phyloP scores from a whole-genome alignment of 352 stramenopile species.

The Pythium rishiriense region DNA sequence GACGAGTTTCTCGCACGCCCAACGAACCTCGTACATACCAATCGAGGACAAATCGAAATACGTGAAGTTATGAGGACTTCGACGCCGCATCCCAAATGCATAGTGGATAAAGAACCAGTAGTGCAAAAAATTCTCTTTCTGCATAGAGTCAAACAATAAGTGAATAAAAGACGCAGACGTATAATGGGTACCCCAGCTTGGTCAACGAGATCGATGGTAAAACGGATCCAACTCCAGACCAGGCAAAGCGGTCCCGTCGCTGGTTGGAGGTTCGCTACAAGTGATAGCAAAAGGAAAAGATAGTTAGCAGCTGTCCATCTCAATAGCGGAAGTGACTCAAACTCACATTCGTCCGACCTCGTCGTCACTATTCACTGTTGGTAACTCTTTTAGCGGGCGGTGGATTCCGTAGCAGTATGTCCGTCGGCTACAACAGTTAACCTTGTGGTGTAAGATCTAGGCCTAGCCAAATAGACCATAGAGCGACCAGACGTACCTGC shows the following conservation, averaged over 20 bases:
- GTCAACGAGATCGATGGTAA: slow-evolving; percentile 18
- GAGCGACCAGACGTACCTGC: slow-evolving; percentile 37
- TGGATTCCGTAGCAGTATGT: slow-evolving; percentile 75
- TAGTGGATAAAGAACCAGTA: no score
- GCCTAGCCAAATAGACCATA: neutral
- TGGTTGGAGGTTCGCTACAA: neutral
- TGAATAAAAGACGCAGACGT: no score
- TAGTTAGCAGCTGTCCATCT: no score
- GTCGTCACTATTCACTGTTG: slow-evolving; percentile 67
- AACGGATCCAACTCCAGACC: slow-evolving; percentile 20
- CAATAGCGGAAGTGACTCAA: no score
- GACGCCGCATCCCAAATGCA: no score
- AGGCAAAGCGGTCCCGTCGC: neutral
- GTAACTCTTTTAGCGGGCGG: slow-evolving; percentile 52
- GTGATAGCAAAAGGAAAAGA: neutral
- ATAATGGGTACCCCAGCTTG: neutral
- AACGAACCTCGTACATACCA: no score
- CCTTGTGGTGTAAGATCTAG: neutral
- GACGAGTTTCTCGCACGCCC: no score
- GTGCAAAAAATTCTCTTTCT: no score
- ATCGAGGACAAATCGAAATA: no score
- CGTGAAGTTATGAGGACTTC: no score
- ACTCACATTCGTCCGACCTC: neutral
- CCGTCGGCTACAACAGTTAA: slow-evolving; percentile 32
- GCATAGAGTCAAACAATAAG: no score